Evolutionary conservation across 129 eudicot genomes (phyloP), one percentile per base, ranked within the genome.

Genomic region (Chrysanthemum seticuspe): DNA sequence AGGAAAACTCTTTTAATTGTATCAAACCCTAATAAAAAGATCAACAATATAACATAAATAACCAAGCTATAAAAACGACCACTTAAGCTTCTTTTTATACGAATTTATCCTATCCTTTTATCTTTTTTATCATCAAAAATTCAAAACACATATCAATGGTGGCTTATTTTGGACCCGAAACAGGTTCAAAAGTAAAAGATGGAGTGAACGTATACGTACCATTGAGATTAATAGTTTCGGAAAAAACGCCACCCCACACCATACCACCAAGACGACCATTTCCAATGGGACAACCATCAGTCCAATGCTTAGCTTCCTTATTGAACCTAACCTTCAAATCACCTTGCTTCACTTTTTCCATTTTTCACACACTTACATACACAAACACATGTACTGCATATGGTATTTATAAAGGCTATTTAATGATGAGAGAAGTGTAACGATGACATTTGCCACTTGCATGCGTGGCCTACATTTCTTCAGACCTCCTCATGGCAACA

Each of bases 241-340:
- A 70, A 1, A 54, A 31, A 57, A 87, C 84, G 36, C 83, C 86
- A 55, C 91, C 97, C 88, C 88, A 82, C 12, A 90, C 77, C 94
- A 90, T 90, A 23, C 91, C 91, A 51, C 97, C 97, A 25, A 90
- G 86, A 47, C 91, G 87, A 44, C 97, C 95, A 78, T 87, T 90
- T 27, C 97, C 97, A 49, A 87, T 75, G 7, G 97, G 97, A 73
- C 82, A 76, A 61, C 87, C 97, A 76, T 87, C 94, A 15, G 97
- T 90, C 95, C 97, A 90, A 68, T 85, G 77, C 62, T 76, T 74
- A 8, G 87, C 91, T 44, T 83, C 80, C 31, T 27, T 85, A 52
- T 71, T 70, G 13, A 84, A 87, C 56, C 77, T 66, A 36, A 90
- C 79, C 80, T 90, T 87, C 48, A 87, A 73, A n/a, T 73, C 23